These are phyloP conservation scores for Aureobasidium sp. DNA, from an alignment of 2,329 filamentous ascomycete species.

Conservation along the genomic window DNA sequence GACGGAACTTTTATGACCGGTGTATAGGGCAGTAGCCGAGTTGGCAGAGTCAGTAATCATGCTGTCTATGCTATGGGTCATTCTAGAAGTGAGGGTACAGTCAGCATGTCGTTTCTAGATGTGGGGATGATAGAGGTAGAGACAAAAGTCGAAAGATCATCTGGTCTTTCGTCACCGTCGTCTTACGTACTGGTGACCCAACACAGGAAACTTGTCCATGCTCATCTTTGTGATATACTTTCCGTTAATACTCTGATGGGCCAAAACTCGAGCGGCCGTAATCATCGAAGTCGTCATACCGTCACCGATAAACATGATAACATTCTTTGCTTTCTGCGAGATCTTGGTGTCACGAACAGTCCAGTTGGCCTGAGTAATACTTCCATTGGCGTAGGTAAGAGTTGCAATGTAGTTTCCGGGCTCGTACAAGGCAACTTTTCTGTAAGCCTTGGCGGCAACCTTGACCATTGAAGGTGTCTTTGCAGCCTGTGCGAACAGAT, in stretches of 20 bases:
- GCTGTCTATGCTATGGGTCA: too few relatives aligned
- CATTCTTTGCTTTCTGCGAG: constrained; percentile 71
- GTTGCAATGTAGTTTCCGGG: constrained; percentile 72
- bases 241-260: too few relatives aligned
- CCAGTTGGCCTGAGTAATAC: constrained; percentile 68
- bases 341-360: constrained; percentile 61
- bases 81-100: too few relatives aligned
- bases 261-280: constrained; percentile 70
- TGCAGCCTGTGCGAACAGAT: constrained; percentile 69
- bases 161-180: too few relatives aligned
- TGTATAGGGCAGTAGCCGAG: constrained; percentile 72
- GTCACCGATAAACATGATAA: constrained; percentile 74
- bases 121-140: too few relatives aligned
- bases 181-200: too few relatives aligned
- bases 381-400: constrained; percentile 64
- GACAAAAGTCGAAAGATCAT: too few relatives aligned
- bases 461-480: constrained; percentile 64
- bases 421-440: constrained; percentile 66
- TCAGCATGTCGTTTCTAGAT: too few relatives aligned
- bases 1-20: constrained; percentile 74
- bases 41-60: constrained; percentile 83
- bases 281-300: constrained; percentile 67
- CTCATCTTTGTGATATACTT: too few relatives aligned
- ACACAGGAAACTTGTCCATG: too few relatives aligned
- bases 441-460: constrained; percentile 71